These are phyloP conservation scores for Tanacetum coccineum DNA, from an alignment of 129 eudicot genomes.

Conservation along the genomic window DNA sequence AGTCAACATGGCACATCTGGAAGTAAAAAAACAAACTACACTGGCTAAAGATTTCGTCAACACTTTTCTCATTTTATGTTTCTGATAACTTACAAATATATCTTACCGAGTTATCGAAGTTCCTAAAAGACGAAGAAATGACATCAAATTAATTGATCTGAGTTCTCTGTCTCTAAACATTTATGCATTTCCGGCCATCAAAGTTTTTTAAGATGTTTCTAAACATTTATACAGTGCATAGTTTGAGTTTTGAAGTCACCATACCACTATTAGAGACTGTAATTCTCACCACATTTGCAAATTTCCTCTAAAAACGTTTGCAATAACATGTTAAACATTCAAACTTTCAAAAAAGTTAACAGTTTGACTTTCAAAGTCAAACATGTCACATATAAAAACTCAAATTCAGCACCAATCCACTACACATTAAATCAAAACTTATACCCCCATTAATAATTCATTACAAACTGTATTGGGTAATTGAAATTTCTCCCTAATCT, in stretches of 20 bases:
- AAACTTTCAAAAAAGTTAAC: not conserved
- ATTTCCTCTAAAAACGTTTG: too few relatives aligned
- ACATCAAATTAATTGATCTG: not conserved
- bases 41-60: not conserved
- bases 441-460: not conserved
- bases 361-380: slow-evolving; percentile 17
- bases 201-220: too few relatives aligned
- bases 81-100: not conserved
- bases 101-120: not conserved
- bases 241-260: too few relatives aligned
- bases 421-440: not conserved
- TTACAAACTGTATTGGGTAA: not conserved
- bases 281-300: too few relatives aligned
- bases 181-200: too few relatives aligned
- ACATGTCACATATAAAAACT: not conserved
- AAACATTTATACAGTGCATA: too few relatives aligned
- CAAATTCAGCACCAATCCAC: not conserved
- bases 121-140: not conserved
- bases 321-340: too few relatives aligned
- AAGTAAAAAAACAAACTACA: slow-evolving; percentile 3
- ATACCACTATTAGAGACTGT: too few relatives aligned
- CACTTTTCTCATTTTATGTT: not conserved
- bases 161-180: too few relatives aligned
- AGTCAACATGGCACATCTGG: not conserved
- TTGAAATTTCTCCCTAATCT: not conserved